Percentiles rank a stretch among this genome's conserved stretches.
Evolutionary conservation across 1,284 basidiomycete species (phyloP).

Genomic region (Coriolopsis trogii): DNA sequence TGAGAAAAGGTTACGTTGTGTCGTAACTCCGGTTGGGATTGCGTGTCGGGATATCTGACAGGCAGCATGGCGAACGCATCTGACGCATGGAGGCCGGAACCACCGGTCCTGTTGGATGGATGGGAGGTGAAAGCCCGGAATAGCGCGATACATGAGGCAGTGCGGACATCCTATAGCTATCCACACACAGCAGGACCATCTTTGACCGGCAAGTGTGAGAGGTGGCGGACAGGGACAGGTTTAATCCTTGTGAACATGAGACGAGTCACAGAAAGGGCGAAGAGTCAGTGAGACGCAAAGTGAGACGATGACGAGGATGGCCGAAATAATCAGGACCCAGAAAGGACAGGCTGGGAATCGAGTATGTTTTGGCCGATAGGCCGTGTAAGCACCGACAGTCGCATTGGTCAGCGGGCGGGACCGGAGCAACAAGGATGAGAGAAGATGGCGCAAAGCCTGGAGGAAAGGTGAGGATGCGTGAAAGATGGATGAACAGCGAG

Average conservation of each 20-base stretch:
- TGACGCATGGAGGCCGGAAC: background rate
- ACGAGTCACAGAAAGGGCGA: background rate
- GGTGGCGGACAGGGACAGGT: too few species aligned
- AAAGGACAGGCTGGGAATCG: too few species aligned
- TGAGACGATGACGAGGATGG: too few species aligned
- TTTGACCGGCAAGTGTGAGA: too few species aligned
- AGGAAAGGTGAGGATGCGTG: too few species aligned
- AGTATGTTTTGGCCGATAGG: slow-evolving; percentile 2
- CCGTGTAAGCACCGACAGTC: slow-evolving; percentile 18
- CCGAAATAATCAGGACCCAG: too few species aligned
- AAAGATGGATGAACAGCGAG: too few species aligned
- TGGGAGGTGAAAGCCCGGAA: background rate
- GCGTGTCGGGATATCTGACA: background rate
- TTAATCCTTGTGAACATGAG: too few species aligned
- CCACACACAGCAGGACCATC: too few species aligned
- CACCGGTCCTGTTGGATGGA: background rate
- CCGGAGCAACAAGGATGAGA: slow-evolving; percentile 2
- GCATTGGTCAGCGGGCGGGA: slow-evolving; percentile 21
- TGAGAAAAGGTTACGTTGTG: background rate
- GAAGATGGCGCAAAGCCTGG: background rate
- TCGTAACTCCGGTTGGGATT: background rate
- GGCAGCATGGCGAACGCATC: background rate
- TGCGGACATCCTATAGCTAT: background rate
- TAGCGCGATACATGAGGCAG: background rate
- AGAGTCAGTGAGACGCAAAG: too few species aligned